Evolutionary conservation across 805 yeast genomes (phyloP).

Genomic region (Hanseniaspora osmophila): DNA sequence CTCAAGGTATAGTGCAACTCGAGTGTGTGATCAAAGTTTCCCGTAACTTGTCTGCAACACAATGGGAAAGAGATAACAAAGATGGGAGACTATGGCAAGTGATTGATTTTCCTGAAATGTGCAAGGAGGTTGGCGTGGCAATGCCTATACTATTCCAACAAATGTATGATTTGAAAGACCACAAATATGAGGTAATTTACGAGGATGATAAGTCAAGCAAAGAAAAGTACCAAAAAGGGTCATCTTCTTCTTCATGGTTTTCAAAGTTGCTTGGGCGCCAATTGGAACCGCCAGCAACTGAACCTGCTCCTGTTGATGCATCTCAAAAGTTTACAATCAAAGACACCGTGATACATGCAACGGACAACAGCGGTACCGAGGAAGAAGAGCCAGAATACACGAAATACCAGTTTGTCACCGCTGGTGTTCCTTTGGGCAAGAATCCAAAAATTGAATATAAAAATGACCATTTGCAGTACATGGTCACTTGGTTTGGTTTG

Average conservation of each 20-base stretch:
- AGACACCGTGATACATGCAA: conserved; percentile 8
- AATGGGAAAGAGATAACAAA: conserved; percentile 57
- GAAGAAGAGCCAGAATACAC: background rate
- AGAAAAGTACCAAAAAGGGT: no score
- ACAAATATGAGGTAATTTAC: conserved; percentile 29
- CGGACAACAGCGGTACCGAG: conserved; percentile 19
- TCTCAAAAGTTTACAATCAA: no score
- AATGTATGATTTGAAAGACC: conserved; percentile 50
- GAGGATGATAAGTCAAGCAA: background rate
- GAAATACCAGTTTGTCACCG: conserved; percentile 44
- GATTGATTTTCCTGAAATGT: conserved; percentile 71
- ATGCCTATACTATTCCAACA: conserved; percentile 69
- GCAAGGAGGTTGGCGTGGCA: conserved; percentile 43
- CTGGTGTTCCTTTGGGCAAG: conserved; percentile 86
- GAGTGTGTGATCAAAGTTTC: conserved; percentile 63
- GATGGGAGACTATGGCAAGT: conserved; percentile 61
- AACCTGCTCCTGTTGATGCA: no score
- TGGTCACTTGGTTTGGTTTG: conserved; percentile 91
- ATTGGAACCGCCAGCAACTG: no score
- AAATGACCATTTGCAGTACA: conserved; percentile 82
- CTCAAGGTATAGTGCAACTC: conserved; percentile 52
- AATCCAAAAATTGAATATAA: conserved; percentile 66
- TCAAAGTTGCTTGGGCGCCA: no score
- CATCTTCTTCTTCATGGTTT: background rate
- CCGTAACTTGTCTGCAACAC: conserved; percentile 44